Conservation (phyloP, 768 basidiomycete species). For the Mycena capillaripes region DNA sequence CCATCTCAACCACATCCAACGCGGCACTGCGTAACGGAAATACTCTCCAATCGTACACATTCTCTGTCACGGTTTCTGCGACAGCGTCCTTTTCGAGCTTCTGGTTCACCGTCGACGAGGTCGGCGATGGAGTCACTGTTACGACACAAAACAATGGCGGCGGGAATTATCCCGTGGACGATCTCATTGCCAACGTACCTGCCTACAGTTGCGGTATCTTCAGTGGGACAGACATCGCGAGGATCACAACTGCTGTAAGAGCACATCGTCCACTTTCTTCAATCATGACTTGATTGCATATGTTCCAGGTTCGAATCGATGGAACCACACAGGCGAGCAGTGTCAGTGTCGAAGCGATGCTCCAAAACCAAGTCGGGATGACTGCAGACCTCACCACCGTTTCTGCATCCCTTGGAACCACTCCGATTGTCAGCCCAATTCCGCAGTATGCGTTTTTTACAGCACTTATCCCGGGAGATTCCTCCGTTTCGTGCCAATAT, state of each 20-base stretch:
- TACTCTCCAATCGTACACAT: constrained; percentile 19
- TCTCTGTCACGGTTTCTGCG: constrained; percentile 19
- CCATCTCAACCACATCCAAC: not conserved
- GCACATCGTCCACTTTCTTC: not conserved
- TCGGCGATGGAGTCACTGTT: constrained; percentile 18
- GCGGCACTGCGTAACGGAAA: constrained; percentile 23
- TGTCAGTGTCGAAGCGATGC: constrained; percentile 25
- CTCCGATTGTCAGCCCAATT: constrained; percentile 24
- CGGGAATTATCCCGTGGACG: constrained; percentile 28
- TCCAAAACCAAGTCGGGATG: constrained; percentile 18
- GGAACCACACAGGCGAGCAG: constrained; percentile 18
- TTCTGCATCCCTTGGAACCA: constrained; percentile 16
- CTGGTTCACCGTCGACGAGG: constrained; percentile 32
- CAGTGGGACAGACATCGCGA: constrained; percentile 18
- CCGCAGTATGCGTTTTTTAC: constrained; percentile 25
- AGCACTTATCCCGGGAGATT: constrained; percentile 21
- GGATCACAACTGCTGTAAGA: constrained; percentile 27
- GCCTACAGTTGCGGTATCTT: constrained; percentile 17
- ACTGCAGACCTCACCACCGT: constrained; percentile 27
- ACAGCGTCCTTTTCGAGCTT: constrained; percentile 26
- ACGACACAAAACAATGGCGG: constrained; percentile 29
- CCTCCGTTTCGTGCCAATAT: constrained; percentile 18
- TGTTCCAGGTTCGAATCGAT: constrained; percentile 17
- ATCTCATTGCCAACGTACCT: constrained; percentile 19
- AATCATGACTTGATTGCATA: not conserved